A percentile compares a stretch with the other conserved stretches of the same genome.
phyloP scores from a whole-genome alignment of 768 basidiomycete species.

The Boletus subcaerulescens region DNA sequence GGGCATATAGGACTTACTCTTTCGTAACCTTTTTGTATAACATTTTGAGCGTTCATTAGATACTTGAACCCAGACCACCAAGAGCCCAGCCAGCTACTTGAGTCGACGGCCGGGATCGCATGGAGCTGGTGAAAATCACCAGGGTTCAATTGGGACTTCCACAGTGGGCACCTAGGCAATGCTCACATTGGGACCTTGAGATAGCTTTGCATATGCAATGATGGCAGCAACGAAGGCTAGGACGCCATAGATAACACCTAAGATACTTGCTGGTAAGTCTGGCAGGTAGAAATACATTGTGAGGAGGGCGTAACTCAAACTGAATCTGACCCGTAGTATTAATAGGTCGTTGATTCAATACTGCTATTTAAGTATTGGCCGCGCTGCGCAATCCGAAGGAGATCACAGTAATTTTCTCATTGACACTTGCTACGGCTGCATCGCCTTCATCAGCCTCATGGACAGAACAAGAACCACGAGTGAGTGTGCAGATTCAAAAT shows the following conservation, averaged over 20 bases:
- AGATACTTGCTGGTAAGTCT: not conserved
- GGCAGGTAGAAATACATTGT: not conserved
- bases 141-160: not conserved
- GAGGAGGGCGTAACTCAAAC: not conserved
- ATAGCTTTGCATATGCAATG: not conserved
- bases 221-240: not conserved
- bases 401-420: no score
- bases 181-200: not conserved
- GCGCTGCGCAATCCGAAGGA: no score
- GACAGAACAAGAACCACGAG: no score
- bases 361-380: no score
- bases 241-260: not conserved
- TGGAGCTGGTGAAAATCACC: not conserved
- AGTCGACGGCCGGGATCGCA: not conserved
- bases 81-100: not conserved
- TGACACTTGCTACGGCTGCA: no score
- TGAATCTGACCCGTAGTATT: no score
- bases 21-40: not conserved
- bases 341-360: no score
- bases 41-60: not conserved
- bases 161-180: not conserved
- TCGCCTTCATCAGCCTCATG: no score
- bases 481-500: no score
- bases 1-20: not conserved
- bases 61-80: not conserved